Evolutionary conservation across 2,329 filamentous ascomycete genomes (phyloP), one percentile per base, ranked within the genome.

Genomic region (Ophiostoma angusticollis): DNA sequence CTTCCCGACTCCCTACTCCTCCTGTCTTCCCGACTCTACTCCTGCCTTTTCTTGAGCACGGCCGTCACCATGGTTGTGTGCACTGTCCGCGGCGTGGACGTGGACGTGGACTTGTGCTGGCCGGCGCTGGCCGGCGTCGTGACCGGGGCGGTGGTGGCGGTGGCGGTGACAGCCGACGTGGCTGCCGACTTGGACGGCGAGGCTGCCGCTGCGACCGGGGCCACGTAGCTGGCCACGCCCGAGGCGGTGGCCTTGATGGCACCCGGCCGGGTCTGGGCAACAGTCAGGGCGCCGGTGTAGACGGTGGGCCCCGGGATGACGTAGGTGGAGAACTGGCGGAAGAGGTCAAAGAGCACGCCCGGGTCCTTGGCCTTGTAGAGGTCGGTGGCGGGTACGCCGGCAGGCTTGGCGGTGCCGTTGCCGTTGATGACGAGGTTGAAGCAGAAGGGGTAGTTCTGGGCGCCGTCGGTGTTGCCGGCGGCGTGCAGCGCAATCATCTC

Each of bases 401-500:
- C 31, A 3, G 45, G 47, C 3, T 36, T 44, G 19, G 42, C 37
- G 22, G 41, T 45, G 30, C 45, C 45, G 28, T 25, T 31, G 42
- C 43, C 36, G 13, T 31, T 35, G 22, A 49, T 33, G 35, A 39
- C 38, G 6, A 45, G 30, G 41, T 43, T 47, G 45, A 47, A 43
- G 39, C 45, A 46, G 25, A 41, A 45, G 9, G 43, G 44, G 29
- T 48, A 46, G 41, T 45, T 46, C 36, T 48, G 47, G 23, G 46
- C 44, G n/a, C 45, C 46, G 37, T 47, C 45, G 33, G 39, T 23
- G 24, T 42, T 24, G 27, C 47, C 43, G 22, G 42, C 43, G 13
- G 38, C 38, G 43, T 47, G 47, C 35, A 48, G 47, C 3, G 44
- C 46, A 33, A 70, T 68, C 45, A 68, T 68, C 53, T 71, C 67